These are phyloP conservation scores for Zygosaccharomyces sapae DNA, from an alignment of 1,139 yeast species.

Conservation along the genomic window DNA sequence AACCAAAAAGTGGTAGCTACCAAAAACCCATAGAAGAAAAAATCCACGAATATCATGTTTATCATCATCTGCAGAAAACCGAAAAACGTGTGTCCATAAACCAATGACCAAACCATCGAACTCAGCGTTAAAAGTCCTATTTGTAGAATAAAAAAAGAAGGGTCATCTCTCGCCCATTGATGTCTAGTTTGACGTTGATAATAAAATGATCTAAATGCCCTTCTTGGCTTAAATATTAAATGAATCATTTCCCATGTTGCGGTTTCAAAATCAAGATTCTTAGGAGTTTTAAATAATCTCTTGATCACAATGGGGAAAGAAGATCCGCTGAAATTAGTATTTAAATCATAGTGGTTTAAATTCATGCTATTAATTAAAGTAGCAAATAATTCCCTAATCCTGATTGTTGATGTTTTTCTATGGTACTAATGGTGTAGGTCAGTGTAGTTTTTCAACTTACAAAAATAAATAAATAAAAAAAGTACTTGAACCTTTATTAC, in stretches of 20 bases:
- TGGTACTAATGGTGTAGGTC: too few relatives aligned
- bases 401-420: neutral
- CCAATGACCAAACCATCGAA: constrained; percentile 88
- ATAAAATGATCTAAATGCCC: constrained; percentile 76
- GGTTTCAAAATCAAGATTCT: constrained; percentile 80
- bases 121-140: constrained; percentile 61
- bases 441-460: too few relatives aligned
- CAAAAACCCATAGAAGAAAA: constrained; percentile 60
- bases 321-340: constrained; percentile 9
- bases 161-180: constrained; percentile 86
- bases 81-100: constrained; percentile 60
- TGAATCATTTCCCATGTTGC: constrained; percentile 88
- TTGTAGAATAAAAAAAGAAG: constrained; percentile 73
- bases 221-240: constrained; percentile 67
- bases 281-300: constrained; percentile 63
- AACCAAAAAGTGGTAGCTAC: constrained; percentile 74
- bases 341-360: constrained; percentile 6
- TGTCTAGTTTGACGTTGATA: constrained; percentile 69
- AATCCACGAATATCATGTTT: constrained; percentile 81
- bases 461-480: too few relatives aligned
- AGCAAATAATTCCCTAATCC: neutral
- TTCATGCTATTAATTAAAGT: neutral
- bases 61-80: constrained; percentile 62
- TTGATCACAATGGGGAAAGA: constrained; percentile 42
- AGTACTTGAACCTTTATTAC: too few relatives aligned